phyloP scores from a whole-genome alignment of 805 yeast species.

The Candida gorgasii region DNA sequence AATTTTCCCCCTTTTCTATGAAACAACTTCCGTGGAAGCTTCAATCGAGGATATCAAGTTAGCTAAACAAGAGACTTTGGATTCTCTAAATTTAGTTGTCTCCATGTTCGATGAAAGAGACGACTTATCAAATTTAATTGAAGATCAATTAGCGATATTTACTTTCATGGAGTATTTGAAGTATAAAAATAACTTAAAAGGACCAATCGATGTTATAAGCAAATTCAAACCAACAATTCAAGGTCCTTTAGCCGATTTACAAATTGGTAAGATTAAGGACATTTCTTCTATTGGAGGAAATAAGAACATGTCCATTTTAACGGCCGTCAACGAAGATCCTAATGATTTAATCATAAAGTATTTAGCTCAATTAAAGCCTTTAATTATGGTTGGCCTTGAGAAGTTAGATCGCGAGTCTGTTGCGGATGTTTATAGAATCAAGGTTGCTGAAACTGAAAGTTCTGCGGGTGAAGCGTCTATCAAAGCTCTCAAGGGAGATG shows the following conservation, averaged over 20 bases:
- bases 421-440: not conserved
- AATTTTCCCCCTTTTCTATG: constrained; percentile 28
- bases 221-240: constrained; percentile 17
- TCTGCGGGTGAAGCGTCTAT: too few species aligned
- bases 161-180: not conserved
- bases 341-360: constrained; percentile 15
- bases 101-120: constrained; percentile 2
- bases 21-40: not conserved
- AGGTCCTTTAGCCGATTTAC: constrained; percentile 24
- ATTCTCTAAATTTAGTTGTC: not conserved
- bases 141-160: constrained; percentile 3
- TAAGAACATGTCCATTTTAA: constrained; percentile 17
- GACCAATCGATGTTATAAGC: not conserved
- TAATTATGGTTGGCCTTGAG: constrained; percentile 21
- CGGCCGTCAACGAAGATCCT: constrained; percentile 12
- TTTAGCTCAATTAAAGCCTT: constrained; percentile 28
- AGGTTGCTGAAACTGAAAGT: too few species aligned
- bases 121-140: constrained; percentile 1
- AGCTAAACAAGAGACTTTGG: constrained; percentile 13
- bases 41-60: not conserved
- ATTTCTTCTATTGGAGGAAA: constrained; percentile 17
- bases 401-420: not conserved
- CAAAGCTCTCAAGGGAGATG: too few species aligned
- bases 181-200: not conserved
- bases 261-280: constrained; percentile 15